phyloP scores from a whole-genome alignment of 2,329 filamentous ascomycete genomes.

The Talaromyces islandicus region DNA sequence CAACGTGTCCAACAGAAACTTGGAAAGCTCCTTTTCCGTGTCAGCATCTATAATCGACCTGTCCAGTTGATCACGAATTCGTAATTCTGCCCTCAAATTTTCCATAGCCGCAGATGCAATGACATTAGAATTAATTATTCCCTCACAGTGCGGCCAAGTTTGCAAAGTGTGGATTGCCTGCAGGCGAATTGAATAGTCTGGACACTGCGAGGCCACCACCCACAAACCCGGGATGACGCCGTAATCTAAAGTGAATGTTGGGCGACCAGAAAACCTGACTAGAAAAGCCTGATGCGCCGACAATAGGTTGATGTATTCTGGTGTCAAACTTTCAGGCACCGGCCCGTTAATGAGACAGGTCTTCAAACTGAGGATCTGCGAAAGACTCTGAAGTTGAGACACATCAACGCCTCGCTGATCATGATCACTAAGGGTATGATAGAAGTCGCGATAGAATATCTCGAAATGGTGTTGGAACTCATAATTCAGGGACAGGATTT shows the following conservation, averaged over 20 bases:
- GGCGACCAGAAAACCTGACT: background rate
- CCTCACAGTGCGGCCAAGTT: conserved; percentile 2
- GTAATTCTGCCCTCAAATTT: background rate
- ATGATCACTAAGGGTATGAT: background rate
- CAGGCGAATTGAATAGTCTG: background rate
- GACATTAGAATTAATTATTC: background rate
- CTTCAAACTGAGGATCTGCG: conserved; percentile 9
- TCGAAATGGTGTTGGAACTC: background rate
- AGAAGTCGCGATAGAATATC: background rate
- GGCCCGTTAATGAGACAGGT: conserved; percentile 10
- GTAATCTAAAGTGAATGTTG: conserved; percentile 3
- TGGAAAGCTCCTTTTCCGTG: background rate
- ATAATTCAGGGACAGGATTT: background rate
- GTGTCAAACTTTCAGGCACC: background rate
- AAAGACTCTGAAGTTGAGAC: conserved; percentile 6
- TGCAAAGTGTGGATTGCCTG: conserved; percentile 1
- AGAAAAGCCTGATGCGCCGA: background rate
- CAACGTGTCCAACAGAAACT: background rate
- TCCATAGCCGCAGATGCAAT: background rate
- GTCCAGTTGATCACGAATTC: background rate
- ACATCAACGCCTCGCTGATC: background rate
- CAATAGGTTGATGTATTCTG: conserved; percentile 5
- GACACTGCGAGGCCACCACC: background rate
- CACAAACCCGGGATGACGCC: background rate
- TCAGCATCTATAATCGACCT: background rate